phyloP scores from a whole-genome alignment of 495 filamentous ascomycete genomes.

The Aspergillus bridgeri region DNA sequence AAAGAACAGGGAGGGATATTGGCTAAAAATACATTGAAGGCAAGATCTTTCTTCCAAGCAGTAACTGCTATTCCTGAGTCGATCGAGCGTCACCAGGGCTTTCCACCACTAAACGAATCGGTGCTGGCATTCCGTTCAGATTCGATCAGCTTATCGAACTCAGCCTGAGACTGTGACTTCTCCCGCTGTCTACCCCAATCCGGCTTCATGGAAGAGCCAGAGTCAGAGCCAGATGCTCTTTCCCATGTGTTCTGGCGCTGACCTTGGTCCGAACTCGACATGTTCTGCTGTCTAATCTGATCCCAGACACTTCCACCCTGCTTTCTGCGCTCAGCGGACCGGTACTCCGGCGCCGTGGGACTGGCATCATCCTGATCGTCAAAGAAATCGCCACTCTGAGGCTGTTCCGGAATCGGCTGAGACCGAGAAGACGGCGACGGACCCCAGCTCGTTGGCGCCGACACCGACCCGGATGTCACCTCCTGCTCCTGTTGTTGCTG shows the following conservation, averaged over 20 bases:
- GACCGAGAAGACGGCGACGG: background rate
- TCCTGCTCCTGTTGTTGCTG: background rate
- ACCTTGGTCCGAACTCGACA: background rate
- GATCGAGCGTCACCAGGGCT: conserved; percentile 19
- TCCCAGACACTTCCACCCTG: conserved; percentile 40
- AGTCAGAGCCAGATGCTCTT: background rate
- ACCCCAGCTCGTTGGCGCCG: background rate
- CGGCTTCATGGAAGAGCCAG: conserved; percentile 1
- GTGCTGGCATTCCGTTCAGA: conserved; percentile 29
- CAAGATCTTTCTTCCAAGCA: background rate
- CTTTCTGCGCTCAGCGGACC: conserved; percentile 16
- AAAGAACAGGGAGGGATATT: background rate
- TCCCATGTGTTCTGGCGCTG: background rate
- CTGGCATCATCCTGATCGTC: conserved; percentile 40
- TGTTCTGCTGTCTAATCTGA: conserved; percentile 34
- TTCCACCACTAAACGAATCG: background rate
- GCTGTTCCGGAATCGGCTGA: conserved; percentile 1
- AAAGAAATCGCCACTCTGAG: conserved; percentile 25
- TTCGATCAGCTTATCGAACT: conserved; percentile 43
- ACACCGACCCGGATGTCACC: too few relatives aligned
- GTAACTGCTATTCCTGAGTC: background rate
- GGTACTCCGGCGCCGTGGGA: conserved; percentile 37
- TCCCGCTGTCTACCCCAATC: conserved; percentile 21
- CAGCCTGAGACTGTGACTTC: conserved; percentile 35
- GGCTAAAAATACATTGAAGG: background rate